Percentiles rank a stretch among this genome's conserved stretches.
Evolutionary conservation across 495 filamentous ascomycete genomes (phyloP).

Genomic region (Platismatia glauca): DNA sequence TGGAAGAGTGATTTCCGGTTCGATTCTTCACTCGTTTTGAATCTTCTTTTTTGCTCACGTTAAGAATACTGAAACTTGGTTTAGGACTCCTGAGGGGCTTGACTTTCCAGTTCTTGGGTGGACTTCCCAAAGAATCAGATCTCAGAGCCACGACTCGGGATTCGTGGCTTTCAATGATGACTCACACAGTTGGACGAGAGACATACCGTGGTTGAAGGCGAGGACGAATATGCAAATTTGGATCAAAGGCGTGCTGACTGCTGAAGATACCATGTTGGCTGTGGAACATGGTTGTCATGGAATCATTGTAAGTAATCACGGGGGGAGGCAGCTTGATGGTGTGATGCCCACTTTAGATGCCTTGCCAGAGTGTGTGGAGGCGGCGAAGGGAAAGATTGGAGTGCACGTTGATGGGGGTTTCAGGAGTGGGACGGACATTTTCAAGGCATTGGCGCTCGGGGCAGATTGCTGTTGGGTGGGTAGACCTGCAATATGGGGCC

Average conservation of each 20-base stretch:
- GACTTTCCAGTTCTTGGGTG: constrained; percentile 27
- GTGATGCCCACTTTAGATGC: constrained; percentile 39
- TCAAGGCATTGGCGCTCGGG: constrained; percentile 38
- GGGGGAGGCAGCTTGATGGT: constrained; percentile 38
- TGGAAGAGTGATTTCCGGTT: constrained; percentile 33
- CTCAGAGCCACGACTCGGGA: constrained; percentile 24
- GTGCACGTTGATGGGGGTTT: constrained; percentile 36
- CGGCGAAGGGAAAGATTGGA: constrained; percentile 30
- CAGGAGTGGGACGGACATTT: constrained; percentile 34
- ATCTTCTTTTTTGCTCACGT: no score
- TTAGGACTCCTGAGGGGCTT: constrained; percentile 32
- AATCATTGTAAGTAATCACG: constrained; percentile 35
- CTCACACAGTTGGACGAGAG: constrained; percentile 29
- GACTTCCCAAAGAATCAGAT: constrained; percentile 7
- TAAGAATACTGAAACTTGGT: no score
- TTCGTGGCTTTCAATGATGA: constrained; percentile 30
- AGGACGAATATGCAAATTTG: constrained; percentile 35
- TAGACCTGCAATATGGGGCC: constrained; percentile 34
- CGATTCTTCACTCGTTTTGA: no score
- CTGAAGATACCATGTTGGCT: constrained; percentile 31
- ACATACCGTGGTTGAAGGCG: constrained; percentile 30
- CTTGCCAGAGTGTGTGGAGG: constrained; percentile 35
- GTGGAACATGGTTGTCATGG: constrained; percentile 30
- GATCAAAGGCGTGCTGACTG: constrained; percentile 34
- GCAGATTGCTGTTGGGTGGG: constrained; percentile 35